Base-by-base conservation (phyloP, 371 early-diverging fungal species). In the Capniomyces stellatus region DNA sequence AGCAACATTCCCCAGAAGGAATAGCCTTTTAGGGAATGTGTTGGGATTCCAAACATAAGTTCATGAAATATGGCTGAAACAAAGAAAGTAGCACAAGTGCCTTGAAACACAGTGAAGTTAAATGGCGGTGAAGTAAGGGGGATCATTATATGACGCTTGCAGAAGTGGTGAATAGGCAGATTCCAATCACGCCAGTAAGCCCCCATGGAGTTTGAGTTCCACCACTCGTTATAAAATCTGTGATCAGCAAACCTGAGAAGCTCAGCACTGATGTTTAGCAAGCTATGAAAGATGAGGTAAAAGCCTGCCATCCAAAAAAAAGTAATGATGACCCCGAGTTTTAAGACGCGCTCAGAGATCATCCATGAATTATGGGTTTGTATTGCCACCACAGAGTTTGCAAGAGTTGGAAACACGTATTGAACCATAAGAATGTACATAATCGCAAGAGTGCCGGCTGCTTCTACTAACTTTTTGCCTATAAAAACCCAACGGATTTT, bases 141-240 rank as follows among this genome's bases (percentile, higher is more conserved):
- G 15, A 89, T 62, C 67, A 87, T 87, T 3, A 91, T 75, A 61
- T 92, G 92, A 0, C 92, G 78, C 64, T 92, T 92, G 64, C 86
- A 80, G 61, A 78, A 85, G 31, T 76, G 72, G 70, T 89, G 82
- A n/a, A 92, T 86, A 0, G 91, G 92, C 52, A 77, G 68, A 69
- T 92, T 92, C 92, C 92, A 92, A 23, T 83, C 69, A 28, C 87
- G 72, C 91, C 91, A 91, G 69, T 92, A 92, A 40, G 76, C 76
- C 6, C 76, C 81, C 51, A 92, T 67, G 24, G 83, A 82, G 15
- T 75, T 75, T 0, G 82, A 77, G 67, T 92, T 92, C 92, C 92
- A 92, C 92, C 90, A 90, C 31, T 84, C 79, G 28, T 80, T 67
- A 62, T 92, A 91, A 60, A 92, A 92, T 8, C 81, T 75, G 19